Base-by-base conservation (phyloP, 1,284 basidiomycete species). In the Puccinia polysora region DNA sequence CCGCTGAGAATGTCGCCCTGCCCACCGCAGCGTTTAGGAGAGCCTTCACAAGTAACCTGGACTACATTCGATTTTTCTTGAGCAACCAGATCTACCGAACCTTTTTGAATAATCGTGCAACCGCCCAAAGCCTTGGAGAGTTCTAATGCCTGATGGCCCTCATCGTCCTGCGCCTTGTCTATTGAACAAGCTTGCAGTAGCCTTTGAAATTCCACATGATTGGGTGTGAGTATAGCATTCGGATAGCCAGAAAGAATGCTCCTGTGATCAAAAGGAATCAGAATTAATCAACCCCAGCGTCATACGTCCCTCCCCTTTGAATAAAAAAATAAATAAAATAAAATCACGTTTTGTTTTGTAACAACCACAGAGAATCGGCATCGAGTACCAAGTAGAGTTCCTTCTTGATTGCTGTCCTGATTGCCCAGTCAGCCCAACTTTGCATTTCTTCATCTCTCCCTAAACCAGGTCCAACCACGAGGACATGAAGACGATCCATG, bases 1-100 rank as follows among this genome's bases (percentile, higher is more conserved):
- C 95, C 95, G 75, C 88, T 89, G 65, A 98, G 81, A 56, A 98
- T 87, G 80, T 98, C 95, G 0, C 95, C 95, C 80, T 97, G 95
- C 0, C 77, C 77, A 23, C 95, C 95, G 76, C 92, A 94, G 65
- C 95, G 84, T 81, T 96, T 96, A 75, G 92, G 78, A 0, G 92
- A 91, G 2, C 95, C 95, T 68, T 85, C 82, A 0, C 84, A 81
- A 74, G 89, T 87, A 34, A 89, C 85, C 73, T 84, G 83, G 92
- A 49, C 47, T 7, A 45, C 30, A 14, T 81, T 82, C 38, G 62
- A 65, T 59, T 73, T 69, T 34, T 74, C 76, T 36, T 77, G 75
- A n/a, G 76, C 76, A 53, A 80, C 78, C 4, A 77, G 70, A 59
- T 80, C 79, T 7, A 76, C 73, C 0, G 83, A 80, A 4, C 95